These are phyloP conservation scores for Clonostachys sp. DNA, from an alignment of 2,329 filamentous ascomycete genomes.

Conservation along the genomic window DNA sequence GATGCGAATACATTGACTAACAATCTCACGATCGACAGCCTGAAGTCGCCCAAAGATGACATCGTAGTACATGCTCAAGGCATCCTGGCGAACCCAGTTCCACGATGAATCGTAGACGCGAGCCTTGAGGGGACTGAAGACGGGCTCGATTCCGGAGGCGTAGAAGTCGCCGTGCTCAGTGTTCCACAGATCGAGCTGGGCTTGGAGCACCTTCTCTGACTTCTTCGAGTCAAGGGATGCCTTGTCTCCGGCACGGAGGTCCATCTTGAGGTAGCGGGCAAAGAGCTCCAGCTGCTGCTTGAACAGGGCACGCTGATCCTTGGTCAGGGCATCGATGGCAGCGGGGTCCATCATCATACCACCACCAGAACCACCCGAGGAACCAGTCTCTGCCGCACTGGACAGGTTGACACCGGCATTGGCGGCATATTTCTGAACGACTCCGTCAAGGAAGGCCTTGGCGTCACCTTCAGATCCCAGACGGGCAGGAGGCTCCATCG, in stretches of 20 bases:
- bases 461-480: slow-evolving; percentile 86
- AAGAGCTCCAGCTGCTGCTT: slow-evolving; percentile 97
- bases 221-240: slow-evolving; percentile 80
- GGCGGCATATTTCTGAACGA: slow-evolving; percentile 83
- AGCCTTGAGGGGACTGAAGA: slow-evolving; percentile 90
- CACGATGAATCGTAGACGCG: slow-evolving; percentile 96
- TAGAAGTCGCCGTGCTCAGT: slow-evolving; percentile 97
- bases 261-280: slow-evolving; percentile 94
- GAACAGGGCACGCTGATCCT: slow-evolving; percentile 92
- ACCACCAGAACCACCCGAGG: slow-evolving; percentile 62
- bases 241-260: slow-evolving; percentile 94
- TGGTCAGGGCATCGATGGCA: slow-evolving; percentile 92
- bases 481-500: slow-evolving; percentile 86
- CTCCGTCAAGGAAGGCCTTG: slow-evolving; percentile 86
- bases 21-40: slow-evolving; percentile 93
- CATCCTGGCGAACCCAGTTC: slow-evolving; percentile 99
- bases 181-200: slow-evolving; percentile 91
- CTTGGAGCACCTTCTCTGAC: slow-evolving; percentile 81
- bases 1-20: slow-evolving; percentile 96
- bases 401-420: slow-evolving; percentile 81
- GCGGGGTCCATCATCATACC: slow-evolving; percentile 99
- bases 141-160: slow-evolving; percentile 86
- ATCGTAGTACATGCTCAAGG: slow-evolving; percentile 97
- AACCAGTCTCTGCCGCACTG: slow-evolving; percentile 68
- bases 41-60: slow-evolving; percentile 95